Base-by-base conservation (phyloP, 208 protist species). In the Trypanosoma conorhini region DNA sequence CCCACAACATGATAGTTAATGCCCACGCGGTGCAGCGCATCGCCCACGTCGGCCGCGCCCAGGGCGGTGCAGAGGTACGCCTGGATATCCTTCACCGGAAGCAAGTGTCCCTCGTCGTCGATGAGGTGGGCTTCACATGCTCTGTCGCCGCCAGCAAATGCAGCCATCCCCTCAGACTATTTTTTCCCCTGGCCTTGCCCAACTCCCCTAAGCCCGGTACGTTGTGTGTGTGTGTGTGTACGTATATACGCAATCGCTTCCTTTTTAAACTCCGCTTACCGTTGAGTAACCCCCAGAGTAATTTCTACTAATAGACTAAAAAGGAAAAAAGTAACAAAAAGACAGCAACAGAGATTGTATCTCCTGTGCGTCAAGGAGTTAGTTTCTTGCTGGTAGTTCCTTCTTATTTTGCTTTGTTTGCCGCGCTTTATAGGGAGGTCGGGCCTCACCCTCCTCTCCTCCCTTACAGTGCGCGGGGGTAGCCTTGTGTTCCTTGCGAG, bases 1-100 rank as follows among this genome's bases (percentile, higher is more conserved):
- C 95, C 89, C 10, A 99, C 87, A 0, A 99, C 76, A 59, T 93
- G 83, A 70, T 91, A 91, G 59, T 96, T 85, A n/a, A 88, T 48
- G 33, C 82, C 87, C 7, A 89, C 70, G 19, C 70, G 58, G 63
- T 74, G 76, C 64, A 89, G 60, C 21, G 67, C 38, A 28, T 76
- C 70, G 24, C 51, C 66, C 5, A 26, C 33, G 40, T 42, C 1
- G 22, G 10, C 9, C 24, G 35, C 52, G 28, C 30, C 42, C 3
- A 77, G 40, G 28, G 66, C 9, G 22, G 57, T 35, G 46, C 64
- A 10, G 15, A 95, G 61, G 71, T 84, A 93, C 17, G 83, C 76
- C 9, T 56, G 38, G 26, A 96, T 79, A 50, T 78, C 77, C 55
- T 79, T 76, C 44, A 86, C 80, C 13, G 77, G 17, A 57, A 83